Evolutionary conservation across 805 yeast species (phyloP).

Genomic region (Grigorovia yakushimaensis): DNA sequence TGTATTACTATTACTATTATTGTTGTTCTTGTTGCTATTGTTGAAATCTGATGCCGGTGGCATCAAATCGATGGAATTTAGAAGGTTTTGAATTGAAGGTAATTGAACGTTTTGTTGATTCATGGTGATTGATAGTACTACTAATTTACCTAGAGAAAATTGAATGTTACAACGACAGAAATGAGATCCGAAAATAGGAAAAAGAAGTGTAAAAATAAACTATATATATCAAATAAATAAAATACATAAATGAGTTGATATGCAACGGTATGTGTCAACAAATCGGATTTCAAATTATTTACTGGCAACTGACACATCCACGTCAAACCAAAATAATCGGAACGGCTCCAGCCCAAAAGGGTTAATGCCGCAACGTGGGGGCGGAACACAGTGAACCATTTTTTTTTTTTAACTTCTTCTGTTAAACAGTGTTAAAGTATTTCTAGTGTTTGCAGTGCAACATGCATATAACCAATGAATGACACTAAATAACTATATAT

Average conservation of each 20-base stretch:
- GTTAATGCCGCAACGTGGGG: not conserved
- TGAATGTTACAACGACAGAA: too few relatives aligned
- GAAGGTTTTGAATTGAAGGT: constrained; percentile 3
- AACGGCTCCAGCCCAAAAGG: not conserved
- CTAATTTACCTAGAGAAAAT: too few relatives aligned
- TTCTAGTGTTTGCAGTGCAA: not conserved
- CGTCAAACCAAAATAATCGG: not conserved
- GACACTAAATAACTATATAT: not conserved
- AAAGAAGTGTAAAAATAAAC: not conserved
- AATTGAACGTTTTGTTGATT: not conserved
- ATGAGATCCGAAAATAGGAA: not conserved
- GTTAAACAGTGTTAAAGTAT: too few relatives aligned
- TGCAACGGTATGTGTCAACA: not conserved
- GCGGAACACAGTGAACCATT: not conserved
- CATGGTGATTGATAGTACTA: not conserved
- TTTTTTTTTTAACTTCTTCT: not conserved
- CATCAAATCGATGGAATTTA: not conserved
- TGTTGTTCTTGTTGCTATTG: not conserved
- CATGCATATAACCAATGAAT: not conserved
- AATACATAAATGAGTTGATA: not conserved
- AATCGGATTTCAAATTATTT: not conserved
- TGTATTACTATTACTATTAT: not conserved
- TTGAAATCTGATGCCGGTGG: not conserved
- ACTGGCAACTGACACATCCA: not conserved
- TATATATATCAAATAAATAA: not conserved